phyloP scores from a whole-genome alignment of 192 early-diverging fungal genomes.

The Backusella macrospora region DNA sequence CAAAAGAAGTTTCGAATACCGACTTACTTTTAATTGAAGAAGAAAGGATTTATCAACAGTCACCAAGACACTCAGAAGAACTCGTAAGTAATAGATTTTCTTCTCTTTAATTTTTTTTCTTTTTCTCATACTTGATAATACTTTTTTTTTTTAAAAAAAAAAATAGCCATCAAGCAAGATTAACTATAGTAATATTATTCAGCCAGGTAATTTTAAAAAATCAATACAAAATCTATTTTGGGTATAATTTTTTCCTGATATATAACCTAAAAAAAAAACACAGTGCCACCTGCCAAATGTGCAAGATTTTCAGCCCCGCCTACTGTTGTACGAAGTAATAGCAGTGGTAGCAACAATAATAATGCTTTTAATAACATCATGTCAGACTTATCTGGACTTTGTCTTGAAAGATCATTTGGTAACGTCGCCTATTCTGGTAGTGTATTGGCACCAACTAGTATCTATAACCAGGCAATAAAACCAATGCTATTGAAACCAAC shows the following conservation, averaged over 20 bases:
- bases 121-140: not conserved
- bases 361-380: not conserved
- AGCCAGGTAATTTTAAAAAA: not conserved
- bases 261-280: not conserved
- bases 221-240: not conserved
- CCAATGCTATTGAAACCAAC: not conserved
- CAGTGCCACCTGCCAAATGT: constrained; percentile 9
- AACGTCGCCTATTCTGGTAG: constrained; percentile 3
- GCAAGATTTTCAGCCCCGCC: constrained; percentile 14
- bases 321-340: not conserved
- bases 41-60: too few relatives aligned
- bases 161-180: constrained; percentile 8
- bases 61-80: too few relatives aligned
- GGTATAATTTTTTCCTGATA: not conserved
- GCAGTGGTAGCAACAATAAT: not conserved
- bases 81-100: too few relatives aligned
- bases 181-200: constrained; percentile 15
- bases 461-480: not conserved
- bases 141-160: too few relatives aligned
- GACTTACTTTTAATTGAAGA: too few relatives aligned
- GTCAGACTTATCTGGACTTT: not conserved
- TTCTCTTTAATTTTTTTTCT: too few relatives aligned
- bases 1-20: too few relatives aligned
- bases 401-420: not conserved
- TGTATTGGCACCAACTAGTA: not conserved